Evolutionary conservation across 2,329 filamentous ascomycete species (phyloP), one percentile per base, ranked within the genome.

Genomic region (Penicillium sp.): DNA sequence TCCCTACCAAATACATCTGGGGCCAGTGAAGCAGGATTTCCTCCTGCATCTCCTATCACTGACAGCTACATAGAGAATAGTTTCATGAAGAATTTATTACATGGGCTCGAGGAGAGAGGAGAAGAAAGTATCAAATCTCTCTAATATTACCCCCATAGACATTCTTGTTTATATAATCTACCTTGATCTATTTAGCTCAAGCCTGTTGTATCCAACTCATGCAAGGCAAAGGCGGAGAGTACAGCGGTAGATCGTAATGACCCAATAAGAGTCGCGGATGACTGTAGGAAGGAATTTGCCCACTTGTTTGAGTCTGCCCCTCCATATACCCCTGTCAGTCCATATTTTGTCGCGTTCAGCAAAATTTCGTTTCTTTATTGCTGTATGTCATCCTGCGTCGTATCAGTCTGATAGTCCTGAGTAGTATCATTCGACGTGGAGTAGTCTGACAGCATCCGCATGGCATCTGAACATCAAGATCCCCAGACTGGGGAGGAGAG

Each of bases 401-500:
- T 39, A 16, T 19, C 16, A 19, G 7, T 39, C 19, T 9, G 16
- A 9, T 42, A 49, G 26, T n/a, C 23, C 42, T 23, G 16, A 41
- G 16, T n/a, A 32, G 14, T 14, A 16, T 5, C 10, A 13, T 34
- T 40, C 18, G 35, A 19, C 18, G 23, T 36, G 18, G 35, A n/a
- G 27, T 34, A 41, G 23, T 18, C 19, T 16, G 29, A 13, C 29
- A 11, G 23, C n/a, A 10, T 41, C 32, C 39, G 2, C 8, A 63
- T 59, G 59, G 27, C 51, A 29, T 48, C 52, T 23, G 57, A 56
- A 3, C 26, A 53, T 16, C 36, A 48, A 26, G 13, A 34, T 16
- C 38, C 46, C 39, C 38, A 48, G 9, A 45, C 47, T 11, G 59
- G 42, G 40, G 60, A 60, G 42, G 51, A 27, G 55, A 59, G 18